Base-by-base conservation (phyloP, 2,329 filamentous ascomycete genomes). In the Alternaria ventricosa region DNA sequence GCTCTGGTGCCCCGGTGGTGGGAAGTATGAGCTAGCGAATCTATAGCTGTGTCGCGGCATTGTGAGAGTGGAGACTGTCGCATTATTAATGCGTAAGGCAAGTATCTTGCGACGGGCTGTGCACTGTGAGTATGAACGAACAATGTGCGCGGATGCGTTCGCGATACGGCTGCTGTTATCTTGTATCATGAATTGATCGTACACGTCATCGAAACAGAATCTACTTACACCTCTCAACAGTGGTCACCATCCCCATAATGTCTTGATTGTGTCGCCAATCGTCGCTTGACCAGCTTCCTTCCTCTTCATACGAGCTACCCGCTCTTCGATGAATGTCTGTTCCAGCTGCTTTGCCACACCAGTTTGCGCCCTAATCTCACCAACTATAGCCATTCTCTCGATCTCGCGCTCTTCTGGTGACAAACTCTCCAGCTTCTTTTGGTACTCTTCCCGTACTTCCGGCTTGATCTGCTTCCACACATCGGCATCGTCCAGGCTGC, bases 211-310 rank as follows among this genome's bases (percentile, higher is more conserved):
- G 20, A 59, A 41, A 59, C 55, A 62, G 28, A 25, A 25, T 18
- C 18, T 55, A 56, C 18, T 25, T 33, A 47, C 54, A 36, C 23
- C 43, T 44, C 66, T 65, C 55, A 63, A 12, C 47, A 43, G 61
- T 23, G 15, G 28, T 75, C 65, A 75, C 78, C 78, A 79, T 3
- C 78, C 78, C 77, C 78, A 80, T 59, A 71, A 69, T 10, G 68
- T 72, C 58, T 81, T 81, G 23, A 81, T 77, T 4, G 68, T 77
- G 66, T 80, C 79, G 10, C 79, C 79, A 57, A 81, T 68, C 0
- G 78, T 80, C 5, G 76, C 73, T 58, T 78, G 75, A 0, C 79
- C 79, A 13, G 73, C 66, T 55, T 79, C 75, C 60, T 67, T 76
- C 58, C 75, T 70, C 72, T 78, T 75, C 72, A 79, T 73, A 18